Conservation (phyloP, 2,329 filamentous ascomycete genomes). For the Apiospora pterosperma region DNA sequence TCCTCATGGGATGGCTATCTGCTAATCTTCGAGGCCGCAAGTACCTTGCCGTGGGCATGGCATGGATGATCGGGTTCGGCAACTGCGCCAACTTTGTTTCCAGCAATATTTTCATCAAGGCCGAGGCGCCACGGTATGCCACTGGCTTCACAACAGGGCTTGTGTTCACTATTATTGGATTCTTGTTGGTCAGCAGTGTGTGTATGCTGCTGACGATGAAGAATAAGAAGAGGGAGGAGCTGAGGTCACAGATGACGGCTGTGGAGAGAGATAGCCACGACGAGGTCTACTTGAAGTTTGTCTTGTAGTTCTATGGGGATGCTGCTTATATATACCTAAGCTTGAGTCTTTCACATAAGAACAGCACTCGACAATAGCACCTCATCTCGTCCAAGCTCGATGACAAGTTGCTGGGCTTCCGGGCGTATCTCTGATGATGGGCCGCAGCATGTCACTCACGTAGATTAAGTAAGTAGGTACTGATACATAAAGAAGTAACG, state of each 20-base stretch:
- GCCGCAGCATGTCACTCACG: too few species aligned
- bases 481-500: too few species aligned
- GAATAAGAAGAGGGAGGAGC: constrained; percentile 17
- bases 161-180: constrained; percentile 21
- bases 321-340: too few species aligned
- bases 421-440: too few species aligned
- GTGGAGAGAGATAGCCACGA: constrained; percentile 18
- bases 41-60: constrained; percentile 37
- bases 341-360: not conserved
- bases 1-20: constrained; percentile 31
- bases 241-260: constrained; percentile 17
- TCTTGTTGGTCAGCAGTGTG: constrained; percentile 13
- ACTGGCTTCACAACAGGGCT: constrained; percentile 35
- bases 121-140: constrained; percentile 32
- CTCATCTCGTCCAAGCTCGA: too few species aligned
- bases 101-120: constrained; percentile 37
- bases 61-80: constrained; percentile 38
- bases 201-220: constrained; percentile 11
- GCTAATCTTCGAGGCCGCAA: constrained; percentile 38
- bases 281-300: constrained; percentile 21
- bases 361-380: too few species aligned
- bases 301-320: constrained; percentile 12
- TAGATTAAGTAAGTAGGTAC: too few species aligned
- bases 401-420: too few species aligned
- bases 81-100: constrained; percentile 41